Base-by-base conservation (phyloP, 345 rosid genomes). In the Viola odorata region DNA sequence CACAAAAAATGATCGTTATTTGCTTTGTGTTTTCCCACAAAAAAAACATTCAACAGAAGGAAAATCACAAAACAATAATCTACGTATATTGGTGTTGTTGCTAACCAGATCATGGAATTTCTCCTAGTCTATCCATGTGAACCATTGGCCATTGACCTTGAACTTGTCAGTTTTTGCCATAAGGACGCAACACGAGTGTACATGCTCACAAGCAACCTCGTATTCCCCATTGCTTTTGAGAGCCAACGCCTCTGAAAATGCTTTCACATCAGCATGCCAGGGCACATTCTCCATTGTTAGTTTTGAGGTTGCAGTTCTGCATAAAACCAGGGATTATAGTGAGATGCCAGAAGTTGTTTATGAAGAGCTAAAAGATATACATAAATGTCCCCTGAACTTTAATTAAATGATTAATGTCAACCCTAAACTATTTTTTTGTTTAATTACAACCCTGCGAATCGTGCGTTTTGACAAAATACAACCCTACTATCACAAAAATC, bases 281-380 rank as follows among this genome's bases (percentile, higher is more conserved):
- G 96, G 99, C 36, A 90, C 96, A 75, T 94, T 94, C 77, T 90
- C 96, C 99, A 90, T 94, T 4, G 95, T 90, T 83, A 94, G 68
- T 76, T 90, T 94, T 65, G 99, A 94, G 42, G 97, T 88, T 23
- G 97, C 88, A 64, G 99, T 81, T 57, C 99, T 94, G 75, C 41
- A 41, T 6, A 14, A 37, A 36, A 23, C 32, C 32, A 23, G 32
- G 32, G 32, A 23, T 23, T 23, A 23, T n/a, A n/a, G n/a, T n/a
- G n/a, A n/a, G n/a, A n/a, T n/a, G n/a, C n/a, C n/a, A n/a, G n/a
- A n/a, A n/a, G n/a, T n/a, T n/a, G n/a, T n/a, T n/a, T n/a, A n/a
- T n/a, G n/a, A n/a, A n/a, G n/a, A n/a, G n/a, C n/a, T n/a, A n/a
- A n/a, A n/a, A n/a, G n/a, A n/a, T n/a, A n/a, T n/a, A n/a, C n/a